Evolutionary conservation across 106 monocot genomes (phyloP).

Genomic region (Phalaenopsis equestris): DNA sequence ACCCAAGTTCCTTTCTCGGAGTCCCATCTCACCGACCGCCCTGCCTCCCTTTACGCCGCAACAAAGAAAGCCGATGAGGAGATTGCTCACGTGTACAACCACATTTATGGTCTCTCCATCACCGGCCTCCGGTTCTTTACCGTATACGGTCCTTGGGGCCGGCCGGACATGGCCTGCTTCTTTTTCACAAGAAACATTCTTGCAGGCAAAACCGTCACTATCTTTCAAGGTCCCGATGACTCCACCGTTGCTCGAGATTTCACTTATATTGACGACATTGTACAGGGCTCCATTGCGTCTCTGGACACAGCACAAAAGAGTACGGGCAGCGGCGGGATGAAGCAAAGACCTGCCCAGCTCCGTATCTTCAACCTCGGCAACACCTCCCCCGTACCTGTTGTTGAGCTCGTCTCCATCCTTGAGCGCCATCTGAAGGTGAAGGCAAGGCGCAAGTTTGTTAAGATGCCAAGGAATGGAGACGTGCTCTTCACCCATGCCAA

Average conservation of each 20-base stretch:
- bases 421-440: conserved; percentile 17
- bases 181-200: conserved; percentile 21
- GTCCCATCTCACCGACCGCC: conserved; percentile 8
- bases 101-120: conserved; percentile 21
- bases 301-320: conserved; percentile 22
- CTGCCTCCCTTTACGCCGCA: conserved; percentile 16
- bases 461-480: conserved; percentile 22
- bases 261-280: conserved; percentile 24
- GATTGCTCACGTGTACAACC: conserved; percentile 19
- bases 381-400: conserved; percentile 10
- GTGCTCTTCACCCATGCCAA: conserved; percentile 24
- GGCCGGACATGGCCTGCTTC: conserved; percentile 26
- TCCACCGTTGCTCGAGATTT: conserved; percentile 18
- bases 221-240: conserved; percentile 15
- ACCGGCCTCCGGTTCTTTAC: conserved; percentile 24
- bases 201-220: conserved; percentile 11
- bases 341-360: conserved; percentile 18
- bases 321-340: conserved; percentile 18
- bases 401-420: conserved; percentile 15
- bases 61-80: conserved; percentile 24
- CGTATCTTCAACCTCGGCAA: conserved; percentile 22
- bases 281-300: conserved; percentile 10
- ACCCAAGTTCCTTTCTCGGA: conserved; percentile 21
- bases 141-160: conserved; percentile 22
- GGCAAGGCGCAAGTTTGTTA: conserved; percentile 16